Evolutionary conservation across 495 filamentous ascomycete genomes (phyloP).

Genomic region (Cercophora newfieldiana): DNA sequence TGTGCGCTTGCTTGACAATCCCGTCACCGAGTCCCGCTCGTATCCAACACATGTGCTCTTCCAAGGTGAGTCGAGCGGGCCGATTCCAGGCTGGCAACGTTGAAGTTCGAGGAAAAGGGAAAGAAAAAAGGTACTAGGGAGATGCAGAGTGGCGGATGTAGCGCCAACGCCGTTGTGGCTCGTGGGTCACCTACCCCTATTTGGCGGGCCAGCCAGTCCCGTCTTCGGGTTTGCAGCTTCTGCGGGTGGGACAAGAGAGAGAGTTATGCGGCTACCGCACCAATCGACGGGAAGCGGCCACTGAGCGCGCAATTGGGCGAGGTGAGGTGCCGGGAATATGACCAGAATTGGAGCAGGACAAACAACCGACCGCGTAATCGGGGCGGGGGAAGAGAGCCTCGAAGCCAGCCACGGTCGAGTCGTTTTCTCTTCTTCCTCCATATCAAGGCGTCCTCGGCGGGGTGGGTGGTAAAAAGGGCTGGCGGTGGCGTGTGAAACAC

Average conservation of each 20-base stretch:
- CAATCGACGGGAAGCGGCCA: background rate
- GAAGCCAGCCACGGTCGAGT: background rate
- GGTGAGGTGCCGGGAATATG: background rate
- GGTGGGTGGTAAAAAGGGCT: background rate
- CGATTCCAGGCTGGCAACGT: background rate
- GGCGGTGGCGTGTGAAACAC: background rate
- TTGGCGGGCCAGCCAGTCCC: no score
- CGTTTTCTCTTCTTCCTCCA: background rate
- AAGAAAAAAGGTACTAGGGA: no score
- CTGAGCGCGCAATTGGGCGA: background rate
- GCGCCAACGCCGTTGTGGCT: no score
- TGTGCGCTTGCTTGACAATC: background rate
- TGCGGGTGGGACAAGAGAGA: background rate
- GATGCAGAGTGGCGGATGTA: background rate
- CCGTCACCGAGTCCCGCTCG: background rate
- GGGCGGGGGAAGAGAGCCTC: background rate
- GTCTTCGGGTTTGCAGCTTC: no score
- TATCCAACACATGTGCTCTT: background rate
- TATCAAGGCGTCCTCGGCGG: background rate
- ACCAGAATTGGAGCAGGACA: background rate
- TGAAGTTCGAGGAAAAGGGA: no score
- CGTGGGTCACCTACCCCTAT: no score
- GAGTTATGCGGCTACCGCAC: background rate
- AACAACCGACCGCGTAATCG: background rate
- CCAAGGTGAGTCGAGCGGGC: background rate